These are phyloP conservation scores for Lasiodiplodia gonubiensis DNA, from an alignment of 2,329 filamentous ascomycete genomes.

Conservation along the genomic window DNA sequence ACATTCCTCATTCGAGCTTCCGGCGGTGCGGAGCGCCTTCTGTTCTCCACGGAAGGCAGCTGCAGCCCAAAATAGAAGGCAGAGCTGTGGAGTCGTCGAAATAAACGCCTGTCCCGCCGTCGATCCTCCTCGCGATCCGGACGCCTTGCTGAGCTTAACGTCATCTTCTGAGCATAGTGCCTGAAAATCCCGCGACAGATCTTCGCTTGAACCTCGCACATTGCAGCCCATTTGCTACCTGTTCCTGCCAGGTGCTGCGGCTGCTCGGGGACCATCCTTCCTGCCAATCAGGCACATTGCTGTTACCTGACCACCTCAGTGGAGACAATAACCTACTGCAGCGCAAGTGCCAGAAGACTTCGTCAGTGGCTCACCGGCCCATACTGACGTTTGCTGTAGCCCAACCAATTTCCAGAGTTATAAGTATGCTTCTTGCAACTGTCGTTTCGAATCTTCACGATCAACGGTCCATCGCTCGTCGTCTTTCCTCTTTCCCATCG, in stretches of 20 bases:
- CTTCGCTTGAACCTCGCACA: neutral
- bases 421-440: slow-evolving; percentile 7
- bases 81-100: slow-evolving; percentile 1
- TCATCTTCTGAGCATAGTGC: slow-evolving; percentile 18
- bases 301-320: slow-evolving; percentile 1
- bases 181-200: slow-evolving; percentile 22
- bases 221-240: neutral
- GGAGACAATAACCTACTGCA: neutral
- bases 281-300: slow-evolving; percentile 8
- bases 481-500: neutral
- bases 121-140: slow-evolving; percentile 9
- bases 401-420: slow-evolving; percentile 9
- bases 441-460: slow-evolving; percentile 8
- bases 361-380: slow-evolving; percentile 9
- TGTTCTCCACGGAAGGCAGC: neutral
- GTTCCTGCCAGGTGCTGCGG: neutral
- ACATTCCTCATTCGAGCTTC: neutral
- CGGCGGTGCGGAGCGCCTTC: neutral
- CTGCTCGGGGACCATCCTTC: neutral
- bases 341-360: neutral
- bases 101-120: neutral
- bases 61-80: neutral
- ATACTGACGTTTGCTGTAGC: slow-evolving; percentile 1
- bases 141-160: neutral
- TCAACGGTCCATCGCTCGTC: slow-evolving; percentile 18